Evolutionary conservation across 805 yeast genomes (phyloP).

Genomic region (Metschnikowia dekortorum): DNA sequence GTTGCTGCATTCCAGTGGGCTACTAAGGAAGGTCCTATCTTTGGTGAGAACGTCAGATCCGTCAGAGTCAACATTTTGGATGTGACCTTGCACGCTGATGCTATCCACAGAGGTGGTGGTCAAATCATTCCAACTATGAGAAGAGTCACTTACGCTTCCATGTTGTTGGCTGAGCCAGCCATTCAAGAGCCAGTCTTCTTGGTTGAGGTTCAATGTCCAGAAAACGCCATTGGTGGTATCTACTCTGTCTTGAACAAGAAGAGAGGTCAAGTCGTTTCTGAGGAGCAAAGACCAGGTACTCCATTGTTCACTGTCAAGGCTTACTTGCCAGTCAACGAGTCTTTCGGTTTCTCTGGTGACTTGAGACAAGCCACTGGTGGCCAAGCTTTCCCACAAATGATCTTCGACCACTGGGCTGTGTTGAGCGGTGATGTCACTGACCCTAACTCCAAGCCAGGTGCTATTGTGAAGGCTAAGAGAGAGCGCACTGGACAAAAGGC

Average conservation of each 20-base stretch:
- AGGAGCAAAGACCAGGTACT: slow-evolving; percentile 99
- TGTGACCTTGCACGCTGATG: slow-evolving; percentile 99
- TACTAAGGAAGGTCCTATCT: slow-evolving; percentile 98
- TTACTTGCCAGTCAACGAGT: slow-evolving; percentile 99
- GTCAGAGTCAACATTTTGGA: slow-evolving; percentile 96
- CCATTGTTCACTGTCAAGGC: slow-evolving; percentile 99
- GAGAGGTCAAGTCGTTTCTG: slow-evolving; percentile 99
- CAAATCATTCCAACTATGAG: slow-evolving; percentile 99
- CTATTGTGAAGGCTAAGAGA: slow-evolving; percentile 60
- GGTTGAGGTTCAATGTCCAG: slow-evolving; percentile 99
- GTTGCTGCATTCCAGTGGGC: slow-evolving; percentile 99
- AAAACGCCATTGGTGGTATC: slow-evolving; percentile 99
- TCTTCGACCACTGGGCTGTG: slow-evolving; percentile 97
- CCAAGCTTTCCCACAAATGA: slow-evolving; percentile 99
- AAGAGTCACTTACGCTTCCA: slow-evolving; percentile 98
- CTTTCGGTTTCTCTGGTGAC: slow-evolving; percentile 99
- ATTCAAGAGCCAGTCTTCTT: slow-evolving; percentile 99
- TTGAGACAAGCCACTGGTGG: slow-evolving; percentile 99
- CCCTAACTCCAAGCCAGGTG: slow-evolving; percentile 63
- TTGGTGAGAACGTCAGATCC: slow-evolving; percentile 95
- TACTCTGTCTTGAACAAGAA: slow-evolving; percentile 98
- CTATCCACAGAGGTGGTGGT: slow-evolving; percentile 99
- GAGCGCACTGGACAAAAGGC: slow-evolving; percentile 97
- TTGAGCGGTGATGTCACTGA: slow-evolving; percentile 91
- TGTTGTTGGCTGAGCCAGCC: slow-evolving; percentile 97